Percentiles rank a stretch among this genome's conserved stretches.
These are phyloP conservation scores for Kentomonas sorsogonicus DNA, from an alignment of 208 protist genomes.

Conservation along the genomic window DNA sequence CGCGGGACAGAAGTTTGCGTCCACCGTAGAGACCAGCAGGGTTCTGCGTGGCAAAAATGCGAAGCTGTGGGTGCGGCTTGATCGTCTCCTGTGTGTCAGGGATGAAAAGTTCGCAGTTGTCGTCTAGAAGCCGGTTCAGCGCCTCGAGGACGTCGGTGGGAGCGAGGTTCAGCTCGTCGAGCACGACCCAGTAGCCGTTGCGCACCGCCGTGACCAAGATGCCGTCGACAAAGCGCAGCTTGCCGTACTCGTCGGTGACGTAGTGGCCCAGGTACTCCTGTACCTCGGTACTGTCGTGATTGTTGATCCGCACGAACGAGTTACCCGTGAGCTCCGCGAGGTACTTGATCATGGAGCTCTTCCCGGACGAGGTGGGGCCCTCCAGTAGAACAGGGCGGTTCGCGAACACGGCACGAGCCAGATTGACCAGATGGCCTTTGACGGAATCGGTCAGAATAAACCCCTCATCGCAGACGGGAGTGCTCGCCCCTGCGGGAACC, in stretches of 20 bases:
- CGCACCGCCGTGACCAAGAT: constrained; percentile 95
- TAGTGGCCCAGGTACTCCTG: constrained; percentile 99
- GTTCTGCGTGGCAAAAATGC: constrained; percentile 99
- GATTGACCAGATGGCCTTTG: constrained; percentile 88
- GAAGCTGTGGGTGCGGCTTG: constrained; percentile 97
- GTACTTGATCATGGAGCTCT: constrained; percentile 99
- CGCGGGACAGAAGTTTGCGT: constrained; percentile 98
- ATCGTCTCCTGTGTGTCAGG: constrained; percentile 98
- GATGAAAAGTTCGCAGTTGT: constrained; percentile 99
- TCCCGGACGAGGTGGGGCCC: constrained; percentile 97
- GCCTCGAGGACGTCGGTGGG: constrained; percentile 99
- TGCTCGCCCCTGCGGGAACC: constrained; percentile 69
- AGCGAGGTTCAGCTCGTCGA: constrained; percentile 99
- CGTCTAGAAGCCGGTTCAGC: constrained; percentile 99
- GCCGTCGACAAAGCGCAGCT: constrained; percentile 96
- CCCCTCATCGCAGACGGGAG: constrained; percentile 42
- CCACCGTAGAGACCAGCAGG: constrained; percentile 97
- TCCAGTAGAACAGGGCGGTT: constrained; percentile 98
- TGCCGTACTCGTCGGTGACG: constrained; percentile 93
- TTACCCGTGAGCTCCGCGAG: constrained; percentile 97
- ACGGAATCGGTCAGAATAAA: constrained; percentile 98
- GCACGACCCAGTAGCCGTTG: constrained; percentile 99
- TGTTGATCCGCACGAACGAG: constrained; percentile 99
- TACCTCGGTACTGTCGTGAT: constrained; percentile 99
- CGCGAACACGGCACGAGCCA: constrained; percentile 93